Evolutionary conservation across 2,329 filamentous ascomycete species (phyloP).

Genomic region (Parascedosporium putredinis): DNA sequence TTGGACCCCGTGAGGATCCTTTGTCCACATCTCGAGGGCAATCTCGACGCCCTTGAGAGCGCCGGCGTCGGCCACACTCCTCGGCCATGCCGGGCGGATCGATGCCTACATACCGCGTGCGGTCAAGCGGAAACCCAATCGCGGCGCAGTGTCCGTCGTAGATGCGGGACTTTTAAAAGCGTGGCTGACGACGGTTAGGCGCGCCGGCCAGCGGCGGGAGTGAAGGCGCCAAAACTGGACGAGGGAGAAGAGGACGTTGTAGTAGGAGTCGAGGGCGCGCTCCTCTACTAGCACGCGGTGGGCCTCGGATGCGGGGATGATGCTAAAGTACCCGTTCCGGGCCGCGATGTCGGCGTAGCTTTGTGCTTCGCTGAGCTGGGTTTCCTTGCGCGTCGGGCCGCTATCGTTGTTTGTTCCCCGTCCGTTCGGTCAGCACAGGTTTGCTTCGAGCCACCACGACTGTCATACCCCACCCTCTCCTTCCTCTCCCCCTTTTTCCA

Average conservation of each 20-base stretch:
- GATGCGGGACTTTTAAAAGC: constrained; percentile 57
- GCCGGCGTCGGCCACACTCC: constrained; percentile 22
- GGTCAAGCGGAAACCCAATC: constrained; percentile 39
- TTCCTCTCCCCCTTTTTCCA: not conserved
- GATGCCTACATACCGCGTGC: constrained; percentile 48
- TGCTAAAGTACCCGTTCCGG: constrained; percentile 34
- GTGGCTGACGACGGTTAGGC: constrained; percentile 56
- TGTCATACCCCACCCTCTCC: not conserved
- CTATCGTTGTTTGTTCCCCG: constrained; percentile 34
- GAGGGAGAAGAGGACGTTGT: constrained; percentile 73
- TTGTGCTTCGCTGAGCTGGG: constrained; percentile 46
- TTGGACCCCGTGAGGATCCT: constrained; percentile 41
- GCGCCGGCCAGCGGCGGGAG: constrained; percentile 38
- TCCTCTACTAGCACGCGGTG: constrained; percentile 51
- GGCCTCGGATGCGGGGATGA: constrained; percentile 17
- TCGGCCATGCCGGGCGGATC: constrained; percentile 44
- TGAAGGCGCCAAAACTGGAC: constrained; percentile 42
- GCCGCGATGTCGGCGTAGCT: constrained; percentile 49
- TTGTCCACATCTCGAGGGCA: constrained; percentile 37
- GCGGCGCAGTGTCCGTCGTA: constrained; percentile 54
- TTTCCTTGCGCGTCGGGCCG: constrained; percentile 51
- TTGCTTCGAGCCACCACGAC: no score
- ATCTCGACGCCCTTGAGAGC: constrained; percentile 31
- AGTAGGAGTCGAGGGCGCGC: constrained; percentile 71
- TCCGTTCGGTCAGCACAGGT: no score